These are phyloP conservation scores for Epicoccum sorghinum DNA, from an alignment of 2,329 filamentous ascomycete species.

Conservation along the genomic window DNA sequence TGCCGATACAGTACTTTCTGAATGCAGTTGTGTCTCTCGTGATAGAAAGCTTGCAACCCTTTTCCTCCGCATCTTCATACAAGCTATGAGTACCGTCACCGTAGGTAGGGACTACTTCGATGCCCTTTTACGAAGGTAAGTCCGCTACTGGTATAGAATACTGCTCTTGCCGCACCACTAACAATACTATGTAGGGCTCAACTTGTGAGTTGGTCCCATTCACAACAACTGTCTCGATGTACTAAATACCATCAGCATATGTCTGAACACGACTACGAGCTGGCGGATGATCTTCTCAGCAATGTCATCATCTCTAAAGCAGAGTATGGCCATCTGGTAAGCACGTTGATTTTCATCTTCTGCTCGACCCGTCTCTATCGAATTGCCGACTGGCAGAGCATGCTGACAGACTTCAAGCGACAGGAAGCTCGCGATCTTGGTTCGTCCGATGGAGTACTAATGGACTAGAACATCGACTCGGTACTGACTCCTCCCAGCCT, in stretches of 20 bases:
- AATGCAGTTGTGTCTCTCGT: conserved; percentile 10
- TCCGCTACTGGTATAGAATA: background rate
- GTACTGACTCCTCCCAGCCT: conserved; percentile 41
- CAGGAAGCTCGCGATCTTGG: conserved; percentile 60
- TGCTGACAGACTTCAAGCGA: conserved; percentile 32
- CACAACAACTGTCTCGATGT: background rate
- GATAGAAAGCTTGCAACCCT: conserved; percentile 13
- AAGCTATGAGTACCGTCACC: conserved; percentile 57
- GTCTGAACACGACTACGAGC: conserved; percentile 45
- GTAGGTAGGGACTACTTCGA: conserved; percentile 67
- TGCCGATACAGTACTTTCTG: conserved; percentile 1
- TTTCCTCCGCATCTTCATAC: conserved; percentile 17
- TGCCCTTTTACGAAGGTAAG: conserved; percentile 66
- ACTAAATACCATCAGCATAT: conserved; percentile 46
- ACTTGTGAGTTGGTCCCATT: conserved; percentile 51
- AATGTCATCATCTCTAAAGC: conserved; percentile 63
- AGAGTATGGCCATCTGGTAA: conserved; percentile 67
- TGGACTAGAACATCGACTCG: too few species aligned
- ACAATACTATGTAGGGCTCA: conserved; percentile 50
- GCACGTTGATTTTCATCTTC: conserved; percentile 24
- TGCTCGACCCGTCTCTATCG: too few species aligned
- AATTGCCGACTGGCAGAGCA: too few species aligned
- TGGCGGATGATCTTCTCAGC: conserved; percentile 42
- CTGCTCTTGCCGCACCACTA: conserved; percentile 21
- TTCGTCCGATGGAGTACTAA: conserved; percentile 42